Evolutionary conservation across 164 flowering plant genomes (phyloP), one percentile per base, ranked within the genome.

Genomic region (Aristolochia californica): DNA sequence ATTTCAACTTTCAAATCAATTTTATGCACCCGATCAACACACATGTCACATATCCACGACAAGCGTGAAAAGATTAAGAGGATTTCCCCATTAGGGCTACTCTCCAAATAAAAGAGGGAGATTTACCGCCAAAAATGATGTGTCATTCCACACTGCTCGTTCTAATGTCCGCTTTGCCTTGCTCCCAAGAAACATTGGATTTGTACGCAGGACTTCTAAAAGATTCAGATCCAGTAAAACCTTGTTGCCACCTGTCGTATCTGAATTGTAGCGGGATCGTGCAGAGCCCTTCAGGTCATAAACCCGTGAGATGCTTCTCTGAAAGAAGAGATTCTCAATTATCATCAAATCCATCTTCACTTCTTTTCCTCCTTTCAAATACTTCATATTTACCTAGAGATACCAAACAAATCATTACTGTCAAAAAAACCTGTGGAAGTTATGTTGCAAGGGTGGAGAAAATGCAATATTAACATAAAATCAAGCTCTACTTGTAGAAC

Each of bases 61-160:
- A 28, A 28, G 30, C 30, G 7, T 28, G 30, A 28, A 28, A 28
- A 28, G 4, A 28, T 28, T 28, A 28, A 28, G 7, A 28, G 7
- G 30, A 28, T 28, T 28, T 2, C 30, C 30, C 30, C 30, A 2
- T 28, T 28, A 7, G 2, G n/a, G n/a, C n/a, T n/a, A n/a, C n/a
- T n/a, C n/a, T n/a, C n/a, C n/a, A n/a, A n/a, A 8, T 5, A 7
- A 34, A 34, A 12, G 40, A 7, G 40, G 40, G 59, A 47, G 34
- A 49, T 65, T 72, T 82, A 84, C 96, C 64, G 96, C 85, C 57
- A 87, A 68, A 71, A 87, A 85, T 4, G 75, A 68, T 45, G 96
- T 87, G 43, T 85, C 96, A 53, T 87, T 87, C 96, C 96, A 87
- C 51, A 87, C 71, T 30, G 96, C 87, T 67, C 96, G 77, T 72